Base-by-base conservation (phyloP, 225 moss, liverwort and hornwort species). In the Bryoerythrophyllum caledonicum region DNA sequence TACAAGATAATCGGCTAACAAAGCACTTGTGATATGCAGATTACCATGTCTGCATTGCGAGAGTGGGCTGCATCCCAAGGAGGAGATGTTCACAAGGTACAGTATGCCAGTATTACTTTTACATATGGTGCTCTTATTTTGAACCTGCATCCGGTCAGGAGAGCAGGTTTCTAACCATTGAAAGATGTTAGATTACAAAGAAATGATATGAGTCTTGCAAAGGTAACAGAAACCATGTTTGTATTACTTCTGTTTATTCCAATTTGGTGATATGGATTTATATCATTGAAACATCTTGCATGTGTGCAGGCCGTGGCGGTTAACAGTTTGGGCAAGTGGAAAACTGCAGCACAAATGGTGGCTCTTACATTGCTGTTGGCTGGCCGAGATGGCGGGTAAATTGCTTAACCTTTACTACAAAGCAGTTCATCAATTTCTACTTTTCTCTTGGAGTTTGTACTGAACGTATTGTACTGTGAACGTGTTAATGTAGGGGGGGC, bases 21-120 rank as follows among this genome's bases (percentile, higher is more conserved):
- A 63, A 68, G 72, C 13, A 37, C 15, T 44, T 59, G n/a, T 43
- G 10, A 21, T 74, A 3, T 72, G 86, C 86, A 96, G 96, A 96
- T 96, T 72, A 96, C 96, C 6, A 96, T 96, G 94, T 96, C 96
- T 67, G 96, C 96, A 26, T 84, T 94, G 49, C 88, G 96, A 68
- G 96, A 96, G 74, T 96, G 96, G 96, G 96, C 96, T 81, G 96
- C 96, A 64, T 81, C 90, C 54, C 94, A 94, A 79, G 96, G 94
- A 72, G 92, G 91, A 66, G 92, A 94, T 68, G 65, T 96, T 70
- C 94, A 83, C 71, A 92, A 96, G 92, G 96, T 96, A 76, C 27
- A 74, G 17, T 67, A 16, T 21, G 19, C 9, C 28, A 44, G 17
- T 19, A 30, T 30, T 66, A 20, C 21, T 49, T n/a, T 6, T 48